Base-by-base conservation (phyloP, 2,329 filamentous ascomycete species). In the Aspergillus tanneri region DNA sequence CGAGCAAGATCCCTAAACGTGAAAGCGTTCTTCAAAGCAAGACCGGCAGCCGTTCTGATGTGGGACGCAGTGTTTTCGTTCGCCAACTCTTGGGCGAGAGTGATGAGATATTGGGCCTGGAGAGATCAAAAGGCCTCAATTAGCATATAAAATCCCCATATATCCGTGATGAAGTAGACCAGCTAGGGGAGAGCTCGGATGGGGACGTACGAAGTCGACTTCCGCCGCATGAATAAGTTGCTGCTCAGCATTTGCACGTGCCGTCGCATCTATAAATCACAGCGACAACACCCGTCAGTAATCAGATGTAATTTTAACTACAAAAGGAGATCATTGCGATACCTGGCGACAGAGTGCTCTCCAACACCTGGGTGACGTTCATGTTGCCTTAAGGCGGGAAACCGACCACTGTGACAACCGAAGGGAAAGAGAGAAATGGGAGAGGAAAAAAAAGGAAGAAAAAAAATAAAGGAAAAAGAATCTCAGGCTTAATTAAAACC, bases 11-110 rank as follows among this genome's bases (percentile, higher is more conserved):
- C 93, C 79, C 93, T 87, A 66, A 91, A 88, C 67, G 89, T 90
- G 77, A 99, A 97, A 65, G 93, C 88, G 80, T 99, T 99, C 78
- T 99, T 99, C 67, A 99, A 80, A 61, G 93, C 92, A 63, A 99
- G 83, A 83, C 91, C 93, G 63, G 93, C 93, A 61, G 93, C 92
- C 61, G 89, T 87, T 80, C 93, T 87, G 68, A 96, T 93, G 68
- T 89, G 83, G 57, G 87, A 82, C 67, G 88, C 80, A 59, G 87
- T 85, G 61, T 83, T 81, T 67, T 97, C 92, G 74, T 96, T 96
- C 68, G 91, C 90, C 66, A 99, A 84, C 74, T 95, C 90, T 75
- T 89, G 87, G 60, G 93, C 92, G 68, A 99, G 87, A 56, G 90
- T 93, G 60, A 86, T 84, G 60, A 97, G 85, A 76, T 99, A 99